These are phyloP conservation scores for Cruciata laevipes DNA, from an alignment of 257 asterid genomes.

Conservation along the genomic window DNA sequence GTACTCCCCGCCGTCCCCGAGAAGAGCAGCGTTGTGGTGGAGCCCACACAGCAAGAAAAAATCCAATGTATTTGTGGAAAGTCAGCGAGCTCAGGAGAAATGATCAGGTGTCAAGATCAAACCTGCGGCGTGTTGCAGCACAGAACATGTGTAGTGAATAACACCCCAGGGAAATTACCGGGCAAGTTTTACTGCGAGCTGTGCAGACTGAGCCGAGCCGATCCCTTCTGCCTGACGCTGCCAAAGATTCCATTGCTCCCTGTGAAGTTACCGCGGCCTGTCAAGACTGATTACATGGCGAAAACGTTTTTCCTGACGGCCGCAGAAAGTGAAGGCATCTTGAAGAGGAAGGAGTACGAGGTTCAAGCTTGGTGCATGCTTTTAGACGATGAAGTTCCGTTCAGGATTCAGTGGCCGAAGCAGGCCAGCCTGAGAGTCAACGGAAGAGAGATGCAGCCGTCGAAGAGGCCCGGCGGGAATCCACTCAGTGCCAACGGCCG, in stretches of 20 bases:
- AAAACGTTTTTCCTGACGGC: conserved; percentile 66
- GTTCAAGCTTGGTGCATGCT: conserved; percentile 97
- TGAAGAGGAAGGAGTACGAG: conserved; percentile 72
- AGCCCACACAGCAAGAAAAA: conserved; percentile 57
- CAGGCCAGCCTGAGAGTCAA: conserved; percentile 81
- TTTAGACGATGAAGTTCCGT: conserved; percentile 79
- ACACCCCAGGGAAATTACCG: conserved; percentile 11
- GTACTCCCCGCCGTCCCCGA: too few relatives aligned
- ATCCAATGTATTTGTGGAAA: conserved; percentile 85
- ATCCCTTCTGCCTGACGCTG: conserved; percentile 79
- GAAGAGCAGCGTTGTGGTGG: conserved; percentile 29
- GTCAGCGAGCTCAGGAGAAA: conserved; percentile 50
- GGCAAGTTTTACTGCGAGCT: conserved; percentile 78
- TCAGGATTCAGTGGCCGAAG: conserved; percentile 96
- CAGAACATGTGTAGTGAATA: conserved; percentile 42
- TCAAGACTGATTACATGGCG: conserved; percentile 44
- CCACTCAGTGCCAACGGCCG: conserved; percentile 86
- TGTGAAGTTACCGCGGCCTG: conserved; percentile 52
- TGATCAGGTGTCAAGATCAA: conserved; percentile 89
- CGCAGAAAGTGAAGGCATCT: conserved; percentile 61
- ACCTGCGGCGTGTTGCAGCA: conserved; percentile 92
- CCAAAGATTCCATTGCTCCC: conserved; percentile 53
- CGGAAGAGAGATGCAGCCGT: conserved; percentile 81
- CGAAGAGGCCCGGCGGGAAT: conserved; percentile 81
- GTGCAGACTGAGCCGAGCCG: conserved; percentile 89